phyloP scores from a whole-genome alignment of 306 rosid genomes.

The Acacia confusa region DNA sequence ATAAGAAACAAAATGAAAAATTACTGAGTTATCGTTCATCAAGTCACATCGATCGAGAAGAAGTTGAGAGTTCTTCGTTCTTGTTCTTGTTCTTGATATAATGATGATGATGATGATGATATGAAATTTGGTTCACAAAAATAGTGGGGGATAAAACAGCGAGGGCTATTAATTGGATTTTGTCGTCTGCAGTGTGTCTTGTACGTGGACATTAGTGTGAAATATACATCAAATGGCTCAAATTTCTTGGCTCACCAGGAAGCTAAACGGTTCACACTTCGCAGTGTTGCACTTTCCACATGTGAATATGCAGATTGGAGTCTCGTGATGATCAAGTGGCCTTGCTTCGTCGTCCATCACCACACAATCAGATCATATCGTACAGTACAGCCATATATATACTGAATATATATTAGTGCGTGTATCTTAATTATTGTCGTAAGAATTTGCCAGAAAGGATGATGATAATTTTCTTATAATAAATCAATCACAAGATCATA shows the following conservation, averaged over 20 bases:
- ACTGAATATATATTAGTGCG: background rate
- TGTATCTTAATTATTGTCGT: background rate
- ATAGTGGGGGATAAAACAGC: conserved; percentile 16
- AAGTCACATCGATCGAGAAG: conserved; percentile 10
- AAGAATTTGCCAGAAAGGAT: background rate
- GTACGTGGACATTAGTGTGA: conserved; percentile 11
- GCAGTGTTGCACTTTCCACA: background rate
- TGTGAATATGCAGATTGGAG: background rate
- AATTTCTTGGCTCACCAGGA: conserved; percentile 22
- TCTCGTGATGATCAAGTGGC: conserved; percentile 24
- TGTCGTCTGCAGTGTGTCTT: conserved; percentile 45
- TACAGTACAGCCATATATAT: background rate
- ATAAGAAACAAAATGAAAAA: background rate
- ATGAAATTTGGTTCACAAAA: conserved; percentile 29
- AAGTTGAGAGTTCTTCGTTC: background rate
- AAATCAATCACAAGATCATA: background rate
- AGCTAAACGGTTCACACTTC: conserved; percentile 18
- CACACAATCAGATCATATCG: conserved; percentile 18
- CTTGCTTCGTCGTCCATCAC: background rate
- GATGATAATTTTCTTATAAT: too few relatives aligned
- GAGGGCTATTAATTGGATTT: conserved; percentile 34
- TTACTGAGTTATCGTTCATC: background rate
- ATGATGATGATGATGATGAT: background rate
- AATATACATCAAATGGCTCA: conserved; percentile 38
- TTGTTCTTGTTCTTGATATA: background rate